Evolutionary conservation across 805 yeast genomes (phyloP), one percentile per base, ranked within the genome.

Genomic region (Wickerhamiella cacticola): DNA sequence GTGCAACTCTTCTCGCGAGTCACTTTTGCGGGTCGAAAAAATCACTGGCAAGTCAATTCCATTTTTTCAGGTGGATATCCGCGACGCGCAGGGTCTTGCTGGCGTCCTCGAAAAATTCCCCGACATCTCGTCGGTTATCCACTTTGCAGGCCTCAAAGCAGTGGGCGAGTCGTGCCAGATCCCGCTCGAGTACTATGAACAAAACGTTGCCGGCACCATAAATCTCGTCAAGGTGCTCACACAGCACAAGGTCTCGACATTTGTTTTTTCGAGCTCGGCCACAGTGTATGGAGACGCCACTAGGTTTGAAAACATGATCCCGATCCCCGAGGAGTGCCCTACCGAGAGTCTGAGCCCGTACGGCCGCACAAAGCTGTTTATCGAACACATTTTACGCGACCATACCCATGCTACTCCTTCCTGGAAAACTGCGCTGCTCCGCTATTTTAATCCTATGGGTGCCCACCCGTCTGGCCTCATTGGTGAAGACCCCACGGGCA

Each of bases 201-300:
- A 79, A 61, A 83, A 82, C 57, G 76, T 82, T 36, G 58, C 65
- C 15, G 88, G 89, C 28, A 75, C 88, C 18, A 61, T 80, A 51
- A 72, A 67, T 46, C 66, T 84, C 50, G 60, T 83, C 50, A 68
- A 70, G 48, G 73, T 69, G 8, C 74, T 81, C 76, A 62, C 65
- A 28, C 63, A 65, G 35, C 59, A 65, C 56, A 56, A 64, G 36
- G 76, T 79, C 40, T 65, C 68, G 39, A 70, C 71, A 13, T 62
- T 84, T 48, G 86, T 83, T 13, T 82, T 83, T 63, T 76, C 83
- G 33, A 80, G 88, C 2, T 78, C 85, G 24, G 92, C 92, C 9
- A 82, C 92, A 10, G 89, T 83, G 3, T 82, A 84, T 57, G 94
- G 92, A 12, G 89, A 80, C 60, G 88, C 80, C 25, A 77, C 84